A percentile compares a stretch with the other conserved stretches of the same genome.
phyloP scores from a whole-genome alignment of 345 rosid genomes.

The Iberis pinnata region DNA sequence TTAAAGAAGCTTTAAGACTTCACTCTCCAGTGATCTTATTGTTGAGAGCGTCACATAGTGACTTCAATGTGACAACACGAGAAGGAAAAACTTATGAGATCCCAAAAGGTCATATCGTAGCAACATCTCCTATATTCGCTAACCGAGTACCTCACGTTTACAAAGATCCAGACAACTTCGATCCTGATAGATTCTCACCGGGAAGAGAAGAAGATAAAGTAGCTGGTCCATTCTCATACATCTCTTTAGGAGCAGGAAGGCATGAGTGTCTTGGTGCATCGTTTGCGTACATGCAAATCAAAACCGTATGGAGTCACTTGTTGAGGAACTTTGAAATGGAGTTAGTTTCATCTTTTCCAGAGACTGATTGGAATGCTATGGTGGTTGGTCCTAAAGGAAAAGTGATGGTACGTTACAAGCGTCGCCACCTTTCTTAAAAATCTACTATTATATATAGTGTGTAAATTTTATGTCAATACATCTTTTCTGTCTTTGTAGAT shows the following conservation, averaged over 20 bases:
- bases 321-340: slow-evolving; percentile 88
- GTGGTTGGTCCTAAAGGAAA: slow-evolving; percentile 95
- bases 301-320: slow-evolving; percentile 97
- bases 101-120: slow-evolving; percentile 92
- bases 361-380: slow-evolving; percentile 99
- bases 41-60: slow-evolving; percentile 72
- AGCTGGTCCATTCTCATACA: slow-evolving; percentile 83
- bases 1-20: slow-evolving; percentile 92
- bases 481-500: no score
- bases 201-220: slow-evolving; percentile 96
- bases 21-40: slow-evolving; percentile 95
- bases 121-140: slow-evolving; percentile 92
- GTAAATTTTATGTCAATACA: no score
- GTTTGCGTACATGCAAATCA: slow-evolving; percentile 94
- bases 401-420: slow-evolving; percentile 89
- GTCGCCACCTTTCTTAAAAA: slow-evolving; percentile 36
- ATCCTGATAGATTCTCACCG: slow-evolving; percentile 68
- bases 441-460: no score
- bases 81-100: slow-evolving; percentile 81
- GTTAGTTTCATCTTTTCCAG: slow-evolving; percentile 86
- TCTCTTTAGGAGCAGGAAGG: slow-evolving; percentile 93
- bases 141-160: slow-evolving; percentile 77
- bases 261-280: slow-evolving; percentile 98
- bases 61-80: slow-evolving; percentile 67
- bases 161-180: slow-evolving; percentile 73